phyloP scores from a whole-genome alignment of 208 protist species.

The Wallacemonas sp. region DNA sequence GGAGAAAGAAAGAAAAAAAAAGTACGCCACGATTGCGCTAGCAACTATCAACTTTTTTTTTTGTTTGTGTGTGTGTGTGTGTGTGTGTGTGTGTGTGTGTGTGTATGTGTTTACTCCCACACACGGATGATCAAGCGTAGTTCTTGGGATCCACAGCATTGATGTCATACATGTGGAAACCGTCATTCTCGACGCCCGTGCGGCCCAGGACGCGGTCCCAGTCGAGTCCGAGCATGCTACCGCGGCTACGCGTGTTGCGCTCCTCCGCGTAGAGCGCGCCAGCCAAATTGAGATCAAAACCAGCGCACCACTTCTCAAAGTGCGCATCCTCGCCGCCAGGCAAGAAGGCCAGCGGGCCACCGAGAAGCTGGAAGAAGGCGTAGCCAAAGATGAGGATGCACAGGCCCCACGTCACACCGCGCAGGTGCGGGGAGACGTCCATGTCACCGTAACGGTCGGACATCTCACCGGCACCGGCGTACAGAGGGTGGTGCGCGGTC shows the following conservation, averaged over 20 bases:
- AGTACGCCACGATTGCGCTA: no score
- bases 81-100: not conserved
- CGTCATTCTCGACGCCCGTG: slow-evolving; percentile 27
- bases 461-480: slow-evolving; percentile 73
- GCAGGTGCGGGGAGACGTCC: slow-evolving; percentile 78
- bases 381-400: slow-evolving; percentile 39
- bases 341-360: slow-evolving; percentile 30
- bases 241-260: slow-evolving; percentile 67
- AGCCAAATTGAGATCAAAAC: slow-evolving; percentile 68
- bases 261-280: slow-evolving; percentile 79
- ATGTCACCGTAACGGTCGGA: slow-evolving; percentile 88
- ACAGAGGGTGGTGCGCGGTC: slow-evolving; percentile 82
- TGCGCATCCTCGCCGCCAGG: slow-evolving; percentile 51
- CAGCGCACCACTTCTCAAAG: slow-evolving; percentile 71
- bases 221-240: slow-evolving; percentile 63
- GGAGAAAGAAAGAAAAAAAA: not conserved
- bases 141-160: slow-evolving; percentile 39
- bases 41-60: not conserved
- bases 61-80: not conserved
- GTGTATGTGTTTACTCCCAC: not conserved
- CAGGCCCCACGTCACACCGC: slow-evolving; percentile 36
- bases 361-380: slow-evolving; percentile 57
- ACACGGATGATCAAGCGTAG: slow-evolving; percentile 30
- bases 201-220: slow-evolving; percentile 83
- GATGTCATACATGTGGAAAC: slow-evolving; percentile 62